Conservation (phyloP, 345 rosid genomes). For the Acer yangbiense region DNA sequence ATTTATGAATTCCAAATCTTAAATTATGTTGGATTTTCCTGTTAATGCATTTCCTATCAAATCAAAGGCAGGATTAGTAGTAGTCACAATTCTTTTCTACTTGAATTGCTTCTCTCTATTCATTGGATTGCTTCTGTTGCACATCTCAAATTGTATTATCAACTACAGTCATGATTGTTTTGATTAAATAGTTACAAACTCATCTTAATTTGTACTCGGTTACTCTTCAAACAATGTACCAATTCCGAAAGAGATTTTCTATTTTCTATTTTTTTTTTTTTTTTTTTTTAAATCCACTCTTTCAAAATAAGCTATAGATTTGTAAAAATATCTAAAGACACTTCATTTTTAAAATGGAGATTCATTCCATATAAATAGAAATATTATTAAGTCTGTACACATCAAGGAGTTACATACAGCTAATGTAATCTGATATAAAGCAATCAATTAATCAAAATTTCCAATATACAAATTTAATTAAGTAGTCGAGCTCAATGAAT, state of each 20-base stretch:
- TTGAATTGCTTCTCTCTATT: too few relatives aligned
- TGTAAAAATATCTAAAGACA: too few relatives aligned
- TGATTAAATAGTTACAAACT: not conserved
- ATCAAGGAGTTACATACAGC: too few relatives aligned
- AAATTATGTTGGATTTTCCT: conserved; percentile 1
- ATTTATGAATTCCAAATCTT: conserved; percentile 9
- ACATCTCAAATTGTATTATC: too few relatives aligned
- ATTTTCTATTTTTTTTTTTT: too few relatives aligned
- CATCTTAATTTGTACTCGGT: too few relatives aligned
- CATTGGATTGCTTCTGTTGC: too few relatives aligned
- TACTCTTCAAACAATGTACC: too few relatives aligned
- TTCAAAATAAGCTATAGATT: too few relatives aligned
- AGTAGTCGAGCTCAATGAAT: not conserved
- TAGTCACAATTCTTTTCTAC: too few relatives aligned
- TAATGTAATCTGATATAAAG: not conserved
- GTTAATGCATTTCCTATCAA: not conserved
- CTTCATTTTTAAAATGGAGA: not conserved
- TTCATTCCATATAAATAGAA: not conserved
- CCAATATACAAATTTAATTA: not conserved
- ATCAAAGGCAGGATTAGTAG: not conserved
- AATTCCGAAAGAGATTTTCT: too few relatives aligned
- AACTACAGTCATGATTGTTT: not conserved
- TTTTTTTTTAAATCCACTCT: too few relatives aligned
- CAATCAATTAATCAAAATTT: conserved; percentile 1
- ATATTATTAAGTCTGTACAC: not conserved